phyloP scores from a whole-genome alignment of 768 basidiomycete species.

The Lactarius sanguifluus region DNA sequence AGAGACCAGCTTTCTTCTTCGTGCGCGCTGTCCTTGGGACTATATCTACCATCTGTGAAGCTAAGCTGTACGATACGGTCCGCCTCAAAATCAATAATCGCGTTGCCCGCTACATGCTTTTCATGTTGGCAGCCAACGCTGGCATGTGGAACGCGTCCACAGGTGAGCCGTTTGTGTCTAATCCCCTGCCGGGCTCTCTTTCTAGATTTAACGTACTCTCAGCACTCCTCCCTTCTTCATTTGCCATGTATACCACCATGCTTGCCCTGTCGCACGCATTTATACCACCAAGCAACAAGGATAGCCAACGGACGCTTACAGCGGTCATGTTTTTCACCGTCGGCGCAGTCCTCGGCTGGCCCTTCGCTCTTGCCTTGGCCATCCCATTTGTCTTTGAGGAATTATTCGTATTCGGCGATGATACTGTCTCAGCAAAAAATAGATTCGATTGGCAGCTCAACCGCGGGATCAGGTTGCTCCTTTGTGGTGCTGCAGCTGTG shows the following conservation, averaged over 20 bases:
- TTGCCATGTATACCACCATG: conserved; percentile 87
- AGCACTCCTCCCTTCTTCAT: conserved; percentile 95
- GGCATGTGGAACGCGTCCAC: conserved; percentile 95
- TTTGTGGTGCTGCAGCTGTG: conserved; percentile 53
- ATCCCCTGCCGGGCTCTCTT: not conserved
- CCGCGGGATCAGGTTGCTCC: conserved; percentile 59
- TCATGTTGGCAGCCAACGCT: conserved; percentile 79
- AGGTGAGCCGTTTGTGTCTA: conserved; percentile 47
- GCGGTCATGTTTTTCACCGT: conserved; percentile 72
- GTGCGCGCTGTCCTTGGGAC: conserved; percentile 77
- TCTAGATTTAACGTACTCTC: conserved; percentile 22
- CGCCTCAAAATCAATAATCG: conserved; percentile 81
- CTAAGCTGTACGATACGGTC: conserved; percentile 76
- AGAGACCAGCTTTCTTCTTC: conserved; percentile 89
- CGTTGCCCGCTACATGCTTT: conserved; percentile 91
- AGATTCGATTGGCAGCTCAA: conserved; percentile 54
- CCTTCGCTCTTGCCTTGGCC: conserved; percentile 85
- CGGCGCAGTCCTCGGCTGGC: conserved; percentile 94
- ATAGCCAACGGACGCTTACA: conserved; percentile 56
- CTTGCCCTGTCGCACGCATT: conserved; percentile 74
- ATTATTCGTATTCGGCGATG: conserved; percentile 72
- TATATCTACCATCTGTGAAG: conserved; percentile 76
- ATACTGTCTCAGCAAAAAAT: conserved; percentile 51
- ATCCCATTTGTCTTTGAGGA: conserved; percentile 92
- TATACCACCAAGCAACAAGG: conserved; percentile 52